Evolutionary conservation across 2,329 filamentous ascomycete species (phyloP), one percentile per base, ranked within the genome.

Genomic region (Metarhizium brunneum): DNA sequence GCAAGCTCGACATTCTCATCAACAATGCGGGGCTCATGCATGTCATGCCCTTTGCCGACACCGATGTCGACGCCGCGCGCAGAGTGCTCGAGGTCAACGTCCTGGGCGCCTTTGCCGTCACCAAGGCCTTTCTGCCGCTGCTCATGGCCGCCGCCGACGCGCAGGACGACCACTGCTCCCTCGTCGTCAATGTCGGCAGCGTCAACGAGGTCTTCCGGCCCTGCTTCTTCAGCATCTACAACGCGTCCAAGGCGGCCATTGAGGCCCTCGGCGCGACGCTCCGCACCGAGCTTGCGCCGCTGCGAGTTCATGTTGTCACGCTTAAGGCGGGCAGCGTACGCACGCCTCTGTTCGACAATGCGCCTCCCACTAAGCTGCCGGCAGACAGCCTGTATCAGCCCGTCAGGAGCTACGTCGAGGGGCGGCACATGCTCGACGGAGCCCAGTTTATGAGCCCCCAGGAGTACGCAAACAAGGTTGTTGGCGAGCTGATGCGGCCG

Each of bases 1-100:
- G 58, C 6, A 59, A 58, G 14, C 57, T 70, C 3, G 64, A 69
- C 32, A 54, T 66, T n/a, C 62, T 69, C 18, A 59, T 70, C 30
- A 70, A 70, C 43, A 69, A 69, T 58, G 66, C 67, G 2, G 65
- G 63, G 2, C 53, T 55, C n/a, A 61, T 58, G 30, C 66, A 66
- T 53, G 60, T 59, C 0, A 64, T 65, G 60, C 65, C 65, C 13
- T 53, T 64, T 6, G 52, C 65, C 2, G 65, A 68, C 38, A 52
- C 62, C 50, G 57, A 63, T 2, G 54, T 66, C 6, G 59, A 60
- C 2, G 48, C 54, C n/a, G 64, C 63, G 1, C 61, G 63, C 40
- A 54, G 59, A 0, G 55, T 68, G 2, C 68, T 66, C 35, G 64
- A 70, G 25, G 56, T 62, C 6, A 71, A 71, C 29, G 57, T 71